Evolutionary conservation across 2,329 filamentous ascomycete genomes (phyloP).

Genomic region (Zasmidium citrigriseum): DNA sequence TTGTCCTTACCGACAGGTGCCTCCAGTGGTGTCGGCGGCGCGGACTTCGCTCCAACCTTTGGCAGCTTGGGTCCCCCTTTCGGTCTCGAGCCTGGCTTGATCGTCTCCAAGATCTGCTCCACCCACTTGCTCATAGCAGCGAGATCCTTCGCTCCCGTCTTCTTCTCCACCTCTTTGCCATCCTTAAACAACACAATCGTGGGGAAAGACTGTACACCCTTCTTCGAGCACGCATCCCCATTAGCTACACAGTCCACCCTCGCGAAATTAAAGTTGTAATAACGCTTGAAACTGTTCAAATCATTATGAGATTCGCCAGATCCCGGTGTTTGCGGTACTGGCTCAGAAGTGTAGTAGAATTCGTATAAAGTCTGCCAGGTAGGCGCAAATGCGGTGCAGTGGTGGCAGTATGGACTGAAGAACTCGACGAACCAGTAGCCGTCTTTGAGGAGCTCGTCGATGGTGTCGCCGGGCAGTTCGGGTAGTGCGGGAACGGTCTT

Average conservation of each 20-base stretch:
- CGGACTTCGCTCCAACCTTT: constrained; percentile 62
- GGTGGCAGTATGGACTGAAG: constrained; percentile 58
- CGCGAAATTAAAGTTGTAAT: constrained; percentile 88
- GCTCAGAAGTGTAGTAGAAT: constrained; percentile 88
- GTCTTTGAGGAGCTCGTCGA: constrained; percentile 60
- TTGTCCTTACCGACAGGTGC: constrained; percentile 29
- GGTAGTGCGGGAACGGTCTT: constrained; percentile 66
- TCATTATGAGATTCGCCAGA: constrained; percentile 46
- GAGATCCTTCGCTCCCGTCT: constrained; percentile 69
- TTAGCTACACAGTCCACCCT: constrained; percentile 83
- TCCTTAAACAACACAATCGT: constrained; percentile 79
- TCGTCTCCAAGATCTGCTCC: constrained; percentile 74
- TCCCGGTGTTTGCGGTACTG: constrained; percentile 55
- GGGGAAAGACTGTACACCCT: constrained; percentile 71
- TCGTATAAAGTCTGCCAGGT: constrained; percentile 92
- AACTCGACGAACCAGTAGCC: constrained; percentile 66
- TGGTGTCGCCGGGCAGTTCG: constrained; percentile 60
- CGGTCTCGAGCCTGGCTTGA: constrained; percentile 78
- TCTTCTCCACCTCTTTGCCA: constrained; percentile 65
- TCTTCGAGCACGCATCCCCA: constrained; percentile 71
- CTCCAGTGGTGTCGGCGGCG: constrained; percentile 29
- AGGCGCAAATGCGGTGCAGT: constrained; percentile 79
- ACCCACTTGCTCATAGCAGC: constrained; percentile 67
- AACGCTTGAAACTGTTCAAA: constrained; percentile 71
- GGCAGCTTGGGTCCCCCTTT: constrained; percentile 68